Conservation (phyloP, 805 yeast species). For the Barnettozyma pratensis region DNA sequence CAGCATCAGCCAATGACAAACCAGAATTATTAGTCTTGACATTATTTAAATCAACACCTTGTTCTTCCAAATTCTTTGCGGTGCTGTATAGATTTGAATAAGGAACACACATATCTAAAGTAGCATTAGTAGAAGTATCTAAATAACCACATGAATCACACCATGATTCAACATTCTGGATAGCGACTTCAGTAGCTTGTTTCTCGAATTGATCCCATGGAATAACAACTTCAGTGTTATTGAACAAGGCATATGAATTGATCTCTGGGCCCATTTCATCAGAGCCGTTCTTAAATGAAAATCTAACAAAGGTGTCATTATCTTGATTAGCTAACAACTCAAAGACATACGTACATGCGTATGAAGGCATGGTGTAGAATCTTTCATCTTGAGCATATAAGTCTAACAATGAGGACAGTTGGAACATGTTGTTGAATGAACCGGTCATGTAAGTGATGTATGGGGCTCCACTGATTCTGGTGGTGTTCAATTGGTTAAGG, state of each 20-base stretch:
- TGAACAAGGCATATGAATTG: conserved; percentile 34
- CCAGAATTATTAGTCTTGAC: not conserved
- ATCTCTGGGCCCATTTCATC: conserved; percentile 26
- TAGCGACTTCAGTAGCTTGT: conserved; percentile 24
- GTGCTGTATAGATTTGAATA: conserved; percentile 28
- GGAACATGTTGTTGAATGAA: conserved; percentile 40
- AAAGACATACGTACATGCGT: conserved; percentile 41
- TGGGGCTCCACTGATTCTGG: conserved; percentile 31
- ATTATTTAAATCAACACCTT: conserved; percentile 29
- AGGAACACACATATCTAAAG: conserved; percentile 30
- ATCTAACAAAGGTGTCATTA: conserved; percentile 32
- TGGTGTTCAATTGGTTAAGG: conserved; percentile 30
- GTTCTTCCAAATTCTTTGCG: conserved; percentile 25
- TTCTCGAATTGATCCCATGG: conserved; percentile 33
- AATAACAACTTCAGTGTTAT: conserved; percentile 26
- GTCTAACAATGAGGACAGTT: conserved; percentile 31
- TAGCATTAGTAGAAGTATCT: conserved; percentile 12
- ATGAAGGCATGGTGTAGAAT: conserved; percentile 43
- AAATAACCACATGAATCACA: conserved; percentile 34
- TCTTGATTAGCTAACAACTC: conserved; percentile 31
- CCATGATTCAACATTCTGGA: conserved; percentile 31
- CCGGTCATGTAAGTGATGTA: conserved; percentile 39
- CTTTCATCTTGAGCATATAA: conserved; percentile 28
- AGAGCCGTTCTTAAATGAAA: conserved; percentile 44
- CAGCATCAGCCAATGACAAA: conserved; percentile 38